These are phyloP conservation scores for Lagenaria siceraria DNA, from an alignment of 306 rosid genomes.

Conservation along the genomic window DNA sequence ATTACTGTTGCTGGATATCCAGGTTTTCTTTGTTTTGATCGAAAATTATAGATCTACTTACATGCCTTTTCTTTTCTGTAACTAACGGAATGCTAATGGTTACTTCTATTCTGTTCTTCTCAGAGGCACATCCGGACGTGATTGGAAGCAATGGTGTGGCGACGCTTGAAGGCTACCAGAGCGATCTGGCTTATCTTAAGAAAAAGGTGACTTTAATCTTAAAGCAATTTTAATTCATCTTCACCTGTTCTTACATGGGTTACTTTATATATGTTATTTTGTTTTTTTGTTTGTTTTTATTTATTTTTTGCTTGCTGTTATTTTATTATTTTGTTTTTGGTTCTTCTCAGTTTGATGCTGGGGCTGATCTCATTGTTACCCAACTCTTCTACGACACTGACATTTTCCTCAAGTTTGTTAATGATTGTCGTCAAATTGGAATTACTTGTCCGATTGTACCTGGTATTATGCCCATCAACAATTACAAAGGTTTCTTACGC, in stretches of 20 bases:
- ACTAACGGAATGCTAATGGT: not conserved
- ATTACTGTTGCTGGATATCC: conserved; percentile 97
- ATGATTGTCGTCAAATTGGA: conserved; percentile 97
- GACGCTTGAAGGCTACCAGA: conserved; percentile 55
- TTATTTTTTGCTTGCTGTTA: not conserved
- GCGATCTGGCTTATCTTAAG: conserved; percentile 75
- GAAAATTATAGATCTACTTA: not conserved
- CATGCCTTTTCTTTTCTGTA: not conserved
- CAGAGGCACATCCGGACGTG: conserved; percentile 90
- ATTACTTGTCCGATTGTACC: conserved; percentile 92
- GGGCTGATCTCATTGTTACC: conserved; percentile 89
- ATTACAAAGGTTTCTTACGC: conserved; percentile 87
- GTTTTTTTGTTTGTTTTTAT: not conserved
- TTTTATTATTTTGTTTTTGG: conserved; percentile 1
- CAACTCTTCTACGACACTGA: conserved; percentile 87
- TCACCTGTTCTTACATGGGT: not conserved
- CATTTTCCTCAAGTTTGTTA: conserved; percentile 79
- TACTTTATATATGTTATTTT: not conserved
- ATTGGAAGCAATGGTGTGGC: conserved; percentile 70
- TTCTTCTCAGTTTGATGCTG: conserved; percentile 53
- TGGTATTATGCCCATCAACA: conserved; percentile 96
- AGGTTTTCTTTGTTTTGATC: conserved; percentile 27
- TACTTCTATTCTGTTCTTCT: conserved; percentile 3
- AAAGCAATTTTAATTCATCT: not conserved
- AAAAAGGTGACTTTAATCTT: conserved; percentile 38